phyloP scores from a whole-genome alignment of 805 yeast species.

The Metschnikowia vanudenii region DNA sequence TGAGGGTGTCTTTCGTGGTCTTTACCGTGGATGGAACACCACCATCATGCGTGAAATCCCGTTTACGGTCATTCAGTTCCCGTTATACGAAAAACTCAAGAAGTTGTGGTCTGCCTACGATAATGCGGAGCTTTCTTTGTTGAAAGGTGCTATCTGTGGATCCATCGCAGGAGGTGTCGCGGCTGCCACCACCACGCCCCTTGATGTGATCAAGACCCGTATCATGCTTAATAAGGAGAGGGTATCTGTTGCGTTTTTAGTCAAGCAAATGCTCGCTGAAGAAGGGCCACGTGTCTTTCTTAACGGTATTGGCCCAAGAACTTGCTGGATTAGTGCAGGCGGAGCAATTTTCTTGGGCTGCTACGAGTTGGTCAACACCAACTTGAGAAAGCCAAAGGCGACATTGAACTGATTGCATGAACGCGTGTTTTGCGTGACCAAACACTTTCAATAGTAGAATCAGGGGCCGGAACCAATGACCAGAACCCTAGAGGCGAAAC shows the following conservation, averaged over 20 bases:
- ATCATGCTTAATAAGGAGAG: constrained; percentile 69
- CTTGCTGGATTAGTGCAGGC: constrained; percentile 97
- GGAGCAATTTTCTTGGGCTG: constrained; percentile 97
- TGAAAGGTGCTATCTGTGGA: constrained; percentile 83
- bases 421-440: too few relatives aligned
- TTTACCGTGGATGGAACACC: constrained; percentile 91
- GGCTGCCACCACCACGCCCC: constrained; percentile 78
- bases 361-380: constrained; percentile 66
- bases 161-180: constrained; percentile 81
- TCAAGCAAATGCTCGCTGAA: constrained; percentile 53
- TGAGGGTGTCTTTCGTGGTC: constrained; percentile 73
- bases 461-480: too few relatives aligned
- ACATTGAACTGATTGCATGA: neutral
- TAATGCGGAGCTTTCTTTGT: constrained; percentile 48
- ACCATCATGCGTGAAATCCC: constrained; percentile 96
- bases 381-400: constrained; percentile 7
- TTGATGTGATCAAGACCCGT: constrained; percentile 78
- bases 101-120: constrained; percentile 48
- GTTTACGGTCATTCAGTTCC: constrained; percentile 93
- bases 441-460: too few relatives aligned
- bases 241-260: constrained; percentile 47
- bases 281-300: constrained; percentile 76
- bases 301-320: constrained; percentile 91
- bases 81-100: constrained; percentile 84
- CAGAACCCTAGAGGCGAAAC: too few relatives aligned